Base-by-base conservation (phyloP, 805 yeast genomes). In the Yarrowia deformans region DNA sequence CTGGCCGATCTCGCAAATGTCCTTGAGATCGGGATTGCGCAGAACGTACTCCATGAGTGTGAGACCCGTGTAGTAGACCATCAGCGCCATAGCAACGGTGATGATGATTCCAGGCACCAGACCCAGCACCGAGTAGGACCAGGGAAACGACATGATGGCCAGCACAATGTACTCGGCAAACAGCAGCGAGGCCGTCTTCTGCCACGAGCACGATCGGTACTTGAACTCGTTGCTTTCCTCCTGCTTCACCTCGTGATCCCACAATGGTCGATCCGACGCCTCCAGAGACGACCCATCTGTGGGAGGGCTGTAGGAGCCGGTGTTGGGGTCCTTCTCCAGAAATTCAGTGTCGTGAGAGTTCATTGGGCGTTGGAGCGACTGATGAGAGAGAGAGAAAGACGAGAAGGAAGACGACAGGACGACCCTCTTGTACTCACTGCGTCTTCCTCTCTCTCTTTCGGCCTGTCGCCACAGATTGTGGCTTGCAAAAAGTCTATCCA, bases 71-170 rank as follows among this genome's bases (percentile, higher is more conserved):
- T 86, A 86, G 39, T 84, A 77, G 32, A 84, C 86, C 7, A 85
- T 81, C 29, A 81, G 70, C 1, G 88, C 81, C 4, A 86, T 85
- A 67, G 83, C 83, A 0, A 81, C 81, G 0, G 89, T 86, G 61
- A 86, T 73, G 37, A 86, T 83, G 35, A 86, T 77, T 0, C 89
- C 90, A 1, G 88, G 88, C 1, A 86, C 83, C 9, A 86, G 75
- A 0, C 90, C 90, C 19, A 86, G 76, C 3, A 86, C 86, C 2
- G 88, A 84, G 72, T 84, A 86, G 12, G 88, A 84, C 88, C 88
- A 85, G 0, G 90, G 90, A 74, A 86, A 86, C n/a, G 88, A 84
- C 86, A 86, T 81, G 70, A 85, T 85, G 14, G 89, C 89, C 70
- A 86, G 79, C 72, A 88, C 87, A 40, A 86, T 85, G 75, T 86